Evolutionary conservation across 2,329 filamentous ascomycete genomes (phyloP), one percentile per base, ranked within the genome.

Genomic region (Penicillium sp.): DNA sequence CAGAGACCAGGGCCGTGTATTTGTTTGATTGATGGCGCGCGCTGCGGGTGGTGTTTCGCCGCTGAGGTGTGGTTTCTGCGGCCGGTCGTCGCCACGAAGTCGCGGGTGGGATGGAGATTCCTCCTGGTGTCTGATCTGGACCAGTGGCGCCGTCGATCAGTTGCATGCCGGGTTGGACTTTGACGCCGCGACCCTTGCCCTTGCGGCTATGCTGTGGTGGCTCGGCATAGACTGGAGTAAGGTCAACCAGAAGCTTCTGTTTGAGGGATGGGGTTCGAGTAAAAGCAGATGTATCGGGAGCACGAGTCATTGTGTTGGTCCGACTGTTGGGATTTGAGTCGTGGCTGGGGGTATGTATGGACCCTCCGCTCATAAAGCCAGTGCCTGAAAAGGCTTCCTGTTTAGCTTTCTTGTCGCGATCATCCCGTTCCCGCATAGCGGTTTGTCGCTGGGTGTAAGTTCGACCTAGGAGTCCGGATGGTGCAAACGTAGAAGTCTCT

Each of bases 201-300:
- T 71, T 75, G 29, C 68, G 67, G 6, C 56, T 60, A 58, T 75
- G 71, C 39, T 74, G 72, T 2, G 87, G 87, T 7, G 86, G 81
- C 60, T 89, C 86, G 49, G 82, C 79, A 67, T 87, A 89, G 49
- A 80, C 78, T 0, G 86, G 85, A 0, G 86, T 86, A 41, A 91
- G 79, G 66, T 90, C 89, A 31, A 92, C 75, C 6, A 92, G 79
- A 1, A 89, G 88, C 60, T 85, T 76, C 25, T 73, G 69, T 6
- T 67, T 71, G 50, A 72, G 63, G 2, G 82, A 83, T n/a, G 71
- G 73, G n/a, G 77, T 77, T 49, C 80, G 77, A 41, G 74, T 73
- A 5, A 81, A 73, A 39, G 72, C 68, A 25, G 68, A 67, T 23
- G 50, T 53, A 8, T 70, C 70, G 1, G 70, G 65, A 2, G 59